Evolutionary conservation across 2,329 filamentous ascomycete species (phyloP).

Genomic region (Aspergillus vadensis): DNA sequence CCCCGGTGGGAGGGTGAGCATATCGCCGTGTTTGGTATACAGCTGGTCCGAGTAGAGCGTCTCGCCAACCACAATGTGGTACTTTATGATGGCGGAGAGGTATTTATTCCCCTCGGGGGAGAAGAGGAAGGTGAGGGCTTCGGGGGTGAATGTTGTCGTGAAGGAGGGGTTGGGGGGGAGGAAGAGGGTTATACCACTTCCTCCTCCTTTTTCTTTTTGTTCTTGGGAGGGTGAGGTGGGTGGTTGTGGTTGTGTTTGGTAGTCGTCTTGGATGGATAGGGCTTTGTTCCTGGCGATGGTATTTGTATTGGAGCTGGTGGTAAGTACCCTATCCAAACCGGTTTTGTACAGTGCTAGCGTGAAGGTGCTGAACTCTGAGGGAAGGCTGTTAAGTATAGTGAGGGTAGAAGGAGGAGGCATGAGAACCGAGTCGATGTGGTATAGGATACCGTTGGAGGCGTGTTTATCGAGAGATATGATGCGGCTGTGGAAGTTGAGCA

Average conservation of each 20-base stretch:
- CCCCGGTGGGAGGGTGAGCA: constrained; percentile 10
- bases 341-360: constrained; percentile 74
- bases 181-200: constrained; percentile 71
- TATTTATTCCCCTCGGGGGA: constrained; percentile 72
- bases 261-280: too few species aligned
- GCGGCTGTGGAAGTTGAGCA: constrained; percentile 75
- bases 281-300: constrained; percentile 28
- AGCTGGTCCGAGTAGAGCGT: constrained; percentile 75
- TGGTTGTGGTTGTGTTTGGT: too few species aligned
- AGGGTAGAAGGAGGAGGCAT: constrained; percentile 70
- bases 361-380: constrained; percentile 75
- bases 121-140: constrained; percentile 83
- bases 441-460: constrained; percentile 78
- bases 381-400: constrained; percentile 66
- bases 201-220: neutral
- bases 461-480: constrained; percentile 53
- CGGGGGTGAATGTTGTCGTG: constrained; percentile 64
- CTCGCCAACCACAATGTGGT: constrained; percentile 72
- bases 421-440: constrained; percentile 74
- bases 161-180: constrained; percentile 83
- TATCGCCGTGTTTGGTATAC: constrained; percentile 61
- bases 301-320: constrained; percentile 29
- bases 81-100: constrained; percentile 74
- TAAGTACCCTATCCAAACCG: constrained; percentile 63
- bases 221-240: constrained; percentile 41